Evolutionary conservation across 2,329 filamentous ascomycete species (phyloP), one percentile per base, ranked within the genome.

Genomic region (Cryphonectria naterciae): DNA sequence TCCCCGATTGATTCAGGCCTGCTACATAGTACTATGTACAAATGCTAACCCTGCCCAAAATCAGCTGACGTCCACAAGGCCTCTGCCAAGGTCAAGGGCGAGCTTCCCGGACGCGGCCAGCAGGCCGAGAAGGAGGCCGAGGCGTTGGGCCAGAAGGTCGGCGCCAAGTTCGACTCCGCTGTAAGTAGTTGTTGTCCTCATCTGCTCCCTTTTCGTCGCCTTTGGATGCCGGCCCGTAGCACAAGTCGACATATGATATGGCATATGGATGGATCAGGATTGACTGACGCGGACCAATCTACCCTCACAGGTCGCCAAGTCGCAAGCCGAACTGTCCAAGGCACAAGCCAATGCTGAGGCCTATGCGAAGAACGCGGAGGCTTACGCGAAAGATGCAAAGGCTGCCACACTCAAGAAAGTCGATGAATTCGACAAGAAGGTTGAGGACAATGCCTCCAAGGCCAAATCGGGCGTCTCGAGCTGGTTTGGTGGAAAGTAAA

Each of bases 381-480:
- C 87, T 37, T 87, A 88, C 75, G 85, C 87, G 64, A 89, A 91
- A 78, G 88, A 91, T 28, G 84, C 88, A 71, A 87, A 91, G 75
- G 87, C 89, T 56, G 86, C 91, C 72, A 83, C 90, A 43, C 81
- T 91, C 76, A 89, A 91, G 79, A 92, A 94, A 77, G 89, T 96
- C 67, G 92, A 98, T 81, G 89, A 92, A 80, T 91, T 95, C 77
- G 95, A 97, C 83, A 88, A 89, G 77, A 94, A 90, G 75, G 91
- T 97, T 67, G 92, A 95, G 84, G 85, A 93, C 75, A 90, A 90
- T 75, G 89, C 94, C 4, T 82, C 90, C 67, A 92, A 97, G 85
- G 92, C 94, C 61, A 97, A 97, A 89, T 89, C 90, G 77, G 92
- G 92, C 74, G 81, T 97, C 77, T 93, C 92, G 58, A 88, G 92